Conservation (phyloP, 2,329 filamentous ascomycete genomes). For the Cadophora gregata region DNA sequence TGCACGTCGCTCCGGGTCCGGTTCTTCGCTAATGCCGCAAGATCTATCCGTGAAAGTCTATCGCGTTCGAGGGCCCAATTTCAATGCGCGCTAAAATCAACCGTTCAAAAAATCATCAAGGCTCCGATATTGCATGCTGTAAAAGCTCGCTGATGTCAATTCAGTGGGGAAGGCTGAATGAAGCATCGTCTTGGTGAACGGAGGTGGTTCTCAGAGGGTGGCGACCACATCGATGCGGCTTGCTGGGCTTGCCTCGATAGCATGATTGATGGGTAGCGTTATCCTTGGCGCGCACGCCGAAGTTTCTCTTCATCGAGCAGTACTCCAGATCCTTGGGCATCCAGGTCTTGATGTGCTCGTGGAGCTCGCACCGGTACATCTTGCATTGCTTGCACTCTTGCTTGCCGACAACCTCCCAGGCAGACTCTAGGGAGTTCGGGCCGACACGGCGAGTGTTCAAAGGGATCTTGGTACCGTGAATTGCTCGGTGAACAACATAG, state of each 20-base stretch:
- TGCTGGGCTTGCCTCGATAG: conserved; percentile 65
- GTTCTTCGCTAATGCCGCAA: conserved; percentile 15
- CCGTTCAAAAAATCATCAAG: neutral
- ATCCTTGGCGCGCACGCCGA: conserved; percentile 53
- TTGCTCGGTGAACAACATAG: conserved; percentile 62
- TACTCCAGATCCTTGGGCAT: conserved; percentile 63
- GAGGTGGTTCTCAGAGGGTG: conserved; percentile 48
- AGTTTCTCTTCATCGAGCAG: conserved; percentile 64
- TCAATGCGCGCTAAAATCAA: conserved; percentile 16
- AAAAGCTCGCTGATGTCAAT: too few relatives aligned
- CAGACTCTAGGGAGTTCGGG: conserved; percentile 68
- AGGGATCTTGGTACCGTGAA: conserved; percentile 59
- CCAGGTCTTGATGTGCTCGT: conserved; percentile 66
- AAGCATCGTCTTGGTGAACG: conserved; percentile 33
- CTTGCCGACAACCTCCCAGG: conserved; percentile 66
- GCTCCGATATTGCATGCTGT: neutral
- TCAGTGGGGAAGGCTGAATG: conserved; percentile 20
- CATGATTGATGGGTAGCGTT: conserved; percentile 57
- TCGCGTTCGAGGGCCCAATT: conserved; percentile 1
- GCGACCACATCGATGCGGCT: conserved; percentile 62
- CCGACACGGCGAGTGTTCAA: conserved; percentile 62
- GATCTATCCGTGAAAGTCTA: conserved; percentile 11
- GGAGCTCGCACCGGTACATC: conserved; percentile 65
- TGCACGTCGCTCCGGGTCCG: conserved; percentile 10
- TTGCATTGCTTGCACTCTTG: conserved; percentile 68